phyloP scores from a whole-genome alignment of 768 basidiomycete genomes.

The Termitomyces sp. region DNA sequence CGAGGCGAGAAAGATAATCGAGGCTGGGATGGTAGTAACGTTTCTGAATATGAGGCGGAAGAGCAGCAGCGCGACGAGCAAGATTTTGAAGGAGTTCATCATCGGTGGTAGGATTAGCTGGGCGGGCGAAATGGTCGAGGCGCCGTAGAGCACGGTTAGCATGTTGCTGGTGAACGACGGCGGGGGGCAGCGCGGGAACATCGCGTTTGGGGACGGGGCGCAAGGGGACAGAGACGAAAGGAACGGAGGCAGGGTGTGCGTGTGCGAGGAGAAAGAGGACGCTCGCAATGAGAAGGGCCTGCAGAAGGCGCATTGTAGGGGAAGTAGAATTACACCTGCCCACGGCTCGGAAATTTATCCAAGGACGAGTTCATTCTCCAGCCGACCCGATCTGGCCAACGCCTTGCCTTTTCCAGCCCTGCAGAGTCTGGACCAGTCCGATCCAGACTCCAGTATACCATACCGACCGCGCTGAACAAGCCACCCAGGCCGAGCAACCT shows the following conservation, averaged over 20 bases:
- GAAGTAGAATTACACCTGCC: neutral
- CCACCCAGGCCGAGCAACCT: too few species aligned
- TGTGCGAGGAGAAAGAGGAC: conserved; percentile 1
- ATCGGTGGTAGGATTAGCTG: conserved; percentile 24
- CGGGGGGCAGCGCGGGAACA: conserved; percentile 6
- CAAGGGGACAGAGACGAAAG: conserved; percentile 18
- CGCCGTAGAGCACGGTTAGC: conserved; percentile 50
- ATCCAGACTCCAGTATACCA: neutral
- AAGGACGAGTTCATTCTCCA: neutral
- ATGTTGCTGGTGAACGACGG: conserved; percentile 47
- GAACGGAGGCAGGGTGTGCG: conserved; percentile 7
- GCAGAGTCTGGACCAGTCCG: neutral
- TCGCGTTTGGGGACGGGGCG: conserved; percentile 3
- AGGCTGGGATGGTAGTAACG: conserved; percentile 8
- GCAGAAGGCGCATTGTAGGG: conserved; percentile 10
- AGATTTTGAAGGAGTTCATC: conserved; percentile 32
- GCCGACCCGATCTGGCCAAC: neutral
- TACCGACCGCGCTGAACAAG: neutral
- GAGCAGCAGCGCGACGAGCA: conserved; percentile 32
- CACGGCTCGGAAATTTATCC: neutral
- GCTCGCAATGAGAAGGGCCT: conserved; percentile 2
- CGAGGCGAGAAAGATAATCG: conserved; percentile 3
- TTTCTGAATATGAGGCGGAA: conserved; percentile 21
- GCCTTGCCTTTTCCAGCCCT: neutral
- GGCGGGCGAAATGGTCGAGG: conserved; percentile 53